These are phyloP conservation scores for Dioszegia hungarica DNA, from an alignment of 768 basidiomycete species.

Conservation along the genomic window DNA sequence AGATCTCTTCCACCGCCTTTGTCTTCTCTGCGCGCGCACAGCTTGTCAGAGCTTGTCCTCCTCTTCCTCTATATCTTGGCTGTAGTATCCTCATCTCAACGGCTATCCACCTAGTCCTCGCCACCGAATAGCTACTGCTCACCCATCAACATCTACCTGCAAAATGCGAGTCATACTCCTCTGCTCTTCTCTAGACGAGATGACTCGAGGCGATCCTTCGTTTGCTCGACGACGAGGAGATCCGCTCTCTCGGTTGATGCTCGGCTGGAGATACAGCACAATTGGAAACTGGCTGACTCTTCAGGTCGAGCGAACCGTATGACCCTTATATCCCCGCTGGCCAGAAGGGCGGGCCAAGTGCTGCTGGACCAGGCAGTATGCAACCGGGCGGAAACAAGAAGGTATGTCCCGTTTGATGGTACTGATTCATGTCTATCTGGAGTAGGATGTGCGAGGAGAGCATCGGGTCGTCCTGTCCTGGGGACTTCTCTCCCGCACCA, in stretches of 20 bases:
- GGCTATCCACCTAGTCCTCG: too few species aligned
- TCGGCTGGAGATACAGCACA: too few species aligned
- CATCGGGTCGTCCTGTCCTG: too few species aligned
- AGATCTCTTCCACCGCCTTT: background rate
- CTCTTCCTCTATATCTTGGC: background rate
- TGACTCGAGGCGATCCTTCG: too few species aligned
- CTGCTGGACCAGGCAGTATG: constrained; percentile 39
- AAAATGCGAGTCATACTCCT: too few species aligned
- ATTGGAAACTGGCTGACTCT: background rate
- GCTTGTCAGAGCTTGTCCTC: background rate
- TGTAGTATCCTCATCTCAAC: background rate
- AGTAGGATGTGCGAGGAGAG: too few species aligned
- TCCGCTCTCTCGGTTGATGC: too few species aligned
- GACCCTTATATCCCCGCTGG: constrained; percentile 94
- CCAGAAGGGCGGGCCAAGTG: constrained; percentile 37
- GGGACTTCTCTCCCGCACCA: too few species aligned
- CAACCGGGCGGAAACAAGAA: constrained; percentile 37
- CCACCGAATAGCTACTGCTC: too few species aligned
- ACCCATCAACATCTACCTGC: too few species aligned
- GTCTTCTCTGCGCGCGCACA: background rate
- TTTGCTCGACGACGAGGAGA: background rate
- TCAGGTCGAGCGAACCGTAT: constrained; percentile 87
- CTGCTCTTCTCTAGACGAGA: too few species aligned
- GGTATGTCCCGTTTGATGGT: constrained; percentile 54
- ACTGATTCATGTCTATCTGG: too few species aligned